phyloP scores from a whole-genome alignment of 768 basidiomycete species.

The Thelephora ganbajun region DNA sequence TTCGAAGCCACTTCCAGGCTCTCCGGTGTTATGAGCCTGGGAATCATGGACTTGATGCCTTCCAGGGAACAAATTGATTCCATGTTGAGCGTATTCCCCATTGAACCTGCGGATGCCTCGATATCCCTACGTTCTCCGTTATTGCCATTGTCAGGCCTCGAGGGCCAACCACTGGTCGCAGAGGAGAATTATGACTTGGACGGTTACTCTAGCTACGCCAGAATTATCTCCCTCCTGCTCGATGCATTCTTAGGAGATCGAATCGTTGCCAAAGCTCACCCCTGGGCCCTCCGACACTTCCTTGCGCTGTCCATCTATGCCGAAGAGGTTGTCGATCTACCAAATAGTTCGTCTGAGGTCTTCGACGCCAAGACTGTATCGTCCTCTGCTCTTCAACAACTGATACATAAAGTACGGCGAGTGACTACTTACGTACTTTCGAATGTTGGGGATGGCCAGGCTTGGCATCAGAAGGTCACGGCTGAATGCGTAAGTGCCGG shows the following conservation, averaged over 20 bases:
- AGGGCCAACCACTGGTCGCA: constrained; percentile 5
- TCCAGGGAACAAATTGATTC: constrained; percentile 28
- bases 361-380: constrained; percentile 26
- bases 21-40: constrained; percentile 22
- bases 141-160: constrained; percentile 29
- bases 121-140: constrained; percentile 47
- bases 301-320: constrained; percentile 48
- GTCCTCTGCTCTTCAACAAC: constrained; percentile 20
- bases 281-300: constrained; percentile 62
- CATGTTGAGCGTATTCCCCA: constrained; percentile 28
- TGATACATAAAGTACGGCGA: constrained; percentile 34
- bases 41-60: constrained; percentile 40
- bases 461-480: constrained; percentile 35
- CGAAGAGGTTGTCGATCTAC: constrained; percentile 43
- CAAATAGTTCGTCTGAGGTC: constrained; percentile 31
- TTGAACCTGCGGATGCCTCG: constrained; percentile 35
- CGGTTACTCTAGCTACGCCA: constrained; percentile 52
- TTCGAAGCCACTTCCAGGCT: constrained; percentile 13
- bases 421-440: constrained; percentile 53
- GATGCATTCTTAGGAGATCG: constrained; percentile 44
- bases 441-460: constrained; percentile 24
- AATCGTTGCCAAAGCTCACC: constrained; percentile 37
- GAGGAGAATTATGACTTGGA: constrained; percentile 24
- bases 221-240: constrained; percentile 43
- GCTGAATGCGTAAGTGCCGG: constrained; percentile 19